Evolutionary conservation across 164 flowering plant genomes (phyloP), one percentile per base, ranked within the genome.

Genomic region (Macadamia tetraphylla): DNA sequence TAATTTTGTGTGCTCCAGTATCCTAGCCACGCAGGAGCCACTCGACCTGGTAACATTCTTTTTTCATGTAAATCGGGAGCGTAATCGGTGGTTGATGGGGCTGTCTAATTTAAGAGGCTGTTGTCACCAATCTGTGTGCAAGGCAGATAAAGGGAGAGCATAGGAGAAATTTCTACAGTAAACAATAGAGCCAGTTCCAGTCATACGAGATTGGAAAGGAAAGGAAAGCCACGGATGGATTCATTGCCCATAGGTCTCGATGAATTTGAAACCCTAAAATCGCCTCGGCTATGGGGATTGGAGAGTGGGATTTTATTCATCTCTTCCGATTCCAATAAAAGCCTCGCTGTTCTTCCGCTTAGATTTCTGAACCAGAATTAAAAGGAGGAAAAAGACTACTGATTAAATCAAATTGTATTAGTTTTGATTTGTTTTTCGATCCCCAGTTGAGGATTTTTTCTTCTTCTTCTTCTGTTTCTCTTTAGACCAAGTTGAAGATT

Each of bases 261-360:
- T 58, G 84, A 73, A 83, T 81, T 84, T 77, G 85, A 81, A 64
- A 63, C 80, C 75, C 83, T 86, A 83, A 74, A 73, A 42, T 67
- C 30, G 58, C 71, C 58, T 68, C 58, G 58, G 49, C 58, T 68
- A 8, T 43, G 62, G 63, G 40, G 69, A 35, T 35, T 23, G 23
- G 23, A 23, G 23, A 23, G 23, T 23, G 23, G 23, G 23, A 30
- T 67, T 67, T 58, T 67, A 23, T 67, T 58, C 63, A 42, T 17
- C 55, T 40, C 52, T 13, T 18, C 62, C 6, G 35, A 17, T 63
- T 67, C n/a, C 62, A 31, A 61, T 74, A 23, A 70, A 57, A 32
- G 14, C 63, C 12, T 53, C 55, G 30, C 29, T 43, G 0, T 49
- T 46, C 29, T 49, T 67, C 29, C 12, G 66, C 57, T 73, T 70